phyloP scores from a whole-genome alignment of 2,329 filamentous ascomycete species.

The Phialophora chinensis region DNA sequence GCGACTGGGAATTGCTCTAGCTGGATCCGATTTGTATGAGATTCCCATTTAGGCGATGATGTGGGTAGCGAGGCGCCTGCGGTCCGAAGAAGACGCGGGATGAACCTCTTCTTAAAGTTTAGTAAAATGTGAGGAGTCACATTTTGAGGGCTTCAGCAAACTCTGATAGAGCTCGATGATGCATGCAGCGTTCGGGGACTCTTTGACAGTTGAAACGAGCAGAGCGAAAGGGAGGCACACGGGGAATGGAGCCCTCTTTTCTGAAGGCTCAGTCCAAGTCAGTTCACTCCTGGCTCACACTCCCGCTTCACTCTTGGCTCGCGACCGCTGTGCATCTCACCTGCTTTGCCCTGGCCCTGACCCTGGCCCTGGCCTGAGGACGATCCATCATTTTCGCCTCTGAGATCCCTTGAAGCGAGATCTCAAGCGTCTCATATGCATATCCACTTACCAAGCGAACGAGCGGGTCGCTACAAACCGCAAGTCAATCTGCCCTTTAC shows the following conservation, averaged over 20 bases:
- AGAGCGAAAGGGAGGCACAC: neutral
- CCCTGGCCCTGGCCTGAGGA: neutral
- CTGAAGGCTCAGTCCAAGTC: neutral
- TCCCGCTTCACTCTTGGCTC: neutral
- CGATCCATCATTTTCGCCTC: neutral
- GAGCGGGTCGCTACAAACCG: neutral
- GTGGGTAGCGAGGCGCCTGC: neutral
- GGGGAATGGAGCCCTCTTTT: neutral
- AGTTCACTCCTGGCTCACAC: neutral
- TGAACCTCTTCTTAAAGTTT: neutral
- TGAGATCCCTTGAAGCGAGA: neutral
- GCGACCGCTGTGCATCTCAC: neutral
- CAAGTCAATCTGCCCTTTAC: neutral
- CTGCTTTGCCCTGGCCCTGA: neutral
- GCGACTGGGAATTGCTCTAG: neutral
- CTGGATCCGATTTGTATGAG: neutral
- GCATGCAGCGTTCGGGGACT: neutral
- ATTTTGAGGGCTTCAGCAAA: neutral
- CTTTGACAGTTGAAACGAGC: neutral
- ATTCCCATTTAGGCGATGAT: neutral
- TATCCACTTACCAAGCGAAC: constrained; percentile 1
- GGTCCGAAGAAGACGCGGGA: neutral
- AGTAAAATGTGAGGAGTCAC: neutral
- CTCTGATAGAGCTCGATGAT: neutral
- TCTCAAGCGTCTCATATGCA: neutral